A percentile compares a stretch with the other conserved stretches of the same genome.
Conservation (phyloP, 352 stramenopile species). For the Lagenidium giganteum region DNA sequence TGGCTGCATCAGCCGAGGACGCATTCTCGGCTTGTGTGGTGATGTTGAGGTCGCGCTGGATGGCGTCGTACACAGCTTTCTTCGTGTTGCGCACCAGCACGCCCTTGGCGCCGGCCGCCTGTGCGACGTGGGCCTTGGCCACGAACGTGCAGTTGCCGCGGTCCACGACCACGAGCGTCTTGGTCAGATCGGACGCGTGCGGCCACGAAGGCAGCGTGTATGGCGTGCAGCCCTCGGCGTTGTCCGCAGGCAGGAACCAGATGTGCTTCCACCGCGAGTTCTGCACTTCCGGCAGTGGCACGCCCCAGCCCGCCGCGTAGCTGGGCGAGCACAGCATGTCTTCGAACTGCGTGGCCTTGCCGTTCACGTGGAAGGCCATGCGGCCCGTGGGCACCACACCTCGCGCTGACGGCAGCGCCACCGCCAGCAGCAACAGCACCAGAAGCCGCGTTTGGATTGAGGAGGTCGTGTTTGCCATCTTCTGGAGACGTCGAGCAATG, state of each 20-base stretch:
- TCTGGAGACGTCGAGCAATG: no score
- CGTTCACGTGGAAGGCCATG: slow-evolving; percentile 32
- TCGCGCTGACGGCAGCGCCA: background rate
- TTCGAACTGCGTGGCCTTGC: slow-evolving; percentile 23
- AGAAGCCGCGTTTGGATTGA: no score
- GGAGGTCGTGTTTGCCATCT: no score
- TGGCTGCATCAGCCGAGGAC: background rate
- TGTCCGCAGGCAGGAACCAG: slow-evolving; percentile 21
- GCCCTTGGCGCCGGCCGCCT: slow-evolving; percentile 43
- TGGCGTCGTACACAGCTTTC: slow-evolving; percentile 48
- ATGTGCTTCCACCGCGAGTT: slow-evolving; percentile 55
- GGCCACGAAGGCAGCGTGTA: slow-evolving; percentile 20
- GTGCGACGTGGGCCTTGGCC: slow-evolving; percentile 45
- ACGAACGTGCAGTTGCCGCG: slow-evolving; percentile 78
- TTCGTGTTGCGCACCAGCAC: slow-evolving; percentile 59
- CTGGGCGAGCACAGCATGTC: slow-evolving; percentile 57
- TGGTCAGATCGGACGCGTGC: slow-evolving; percentile 8
- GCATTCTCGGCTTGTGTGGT: slow-evolving; percentile 16
- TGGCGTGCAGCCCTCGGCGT: slow-evolving; percentile 34
- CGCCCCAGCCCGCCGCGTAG: slow-evolving; percentile 45
- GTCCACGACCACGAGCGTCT: slow-evolving; percentile 48
- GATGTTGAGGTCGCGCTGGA: slow-evolving; percentile 34
- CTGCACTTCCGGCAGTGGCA: slow-evolving; percentile 32
- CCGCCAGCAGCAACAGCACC: no score
- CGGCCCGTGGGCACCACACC: slow-evolving; percentile 38